A percentile compares a stretch with the other conserved stretches of the same genome.
These are phyloP conservation scores for Pavlovales sp. DNA, from an alignment of 208 protist species.

Conservation along the genomic window DNA sequence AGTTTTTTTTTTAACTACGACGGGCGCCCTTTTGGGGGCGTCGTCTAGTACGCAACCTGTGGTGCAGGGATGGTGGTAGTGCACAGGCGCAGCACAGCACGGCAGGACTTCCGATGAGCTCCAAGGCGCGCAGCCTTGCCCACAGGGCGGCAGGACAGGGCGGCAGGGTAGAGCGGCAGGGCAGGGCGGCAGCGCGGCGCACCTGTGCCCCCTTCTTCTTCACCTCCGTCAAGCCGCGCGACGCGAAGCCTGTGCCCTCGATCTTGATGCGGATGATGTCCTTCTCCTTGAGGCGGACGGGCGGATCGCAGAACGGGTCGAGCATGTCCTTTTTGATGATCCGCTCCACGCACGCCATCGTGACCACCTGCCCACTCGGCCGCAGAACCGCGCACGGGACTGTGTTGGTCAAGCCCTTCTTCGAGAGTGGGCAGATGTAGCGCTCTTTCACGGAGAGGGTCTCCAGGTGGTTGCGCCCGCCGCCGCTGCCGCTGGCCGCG, in stretches of 20 bases:
- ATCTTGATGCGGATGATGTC: slow-evolving; percentile 22
- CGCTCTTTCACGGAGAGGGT: background rate
- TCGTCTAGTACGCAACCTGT: no score
- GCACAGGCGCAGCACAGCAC: no score
- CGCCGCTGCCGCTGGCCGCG: no score
- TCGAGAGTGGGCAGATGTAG: slow-evolving; percentile 35
- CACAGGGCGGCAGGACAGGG: no score
- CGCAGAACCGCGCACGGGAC: background rate
- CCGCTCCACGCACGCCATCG: background rate
- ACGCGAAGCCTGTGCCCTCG: slow-evolving; percentile 30
- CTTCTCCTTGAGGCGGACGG: slow-evolving; percentile 10
- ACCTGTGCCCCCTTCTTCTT: slow-evolving; percentile 1
- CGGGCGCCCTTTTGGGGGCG: no score
- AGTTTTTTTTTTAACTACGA: no score
- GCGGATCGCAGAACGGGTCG: slow-evolving; percentile 39
- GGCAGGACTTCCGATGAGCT: no score
- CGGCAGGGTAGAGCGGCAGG: no score
- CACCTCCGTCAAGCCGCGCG: background rate
- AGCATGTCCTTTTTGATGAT: slow-evolving; percentile 48
- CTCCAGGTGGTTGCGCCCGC: background rate
- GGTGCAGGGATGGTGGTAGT: no score
- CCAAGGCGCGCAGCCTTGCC: no score
- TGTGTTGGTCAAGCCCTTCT: slow-evolving; percentile 24
- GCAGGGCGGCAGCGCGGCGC: no score
- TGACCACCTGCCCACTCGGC: slow-evolving; percentile 31